Conservation (phyloP, 352 stramenopile species). For the Pythium phragmiticola region DNA sequence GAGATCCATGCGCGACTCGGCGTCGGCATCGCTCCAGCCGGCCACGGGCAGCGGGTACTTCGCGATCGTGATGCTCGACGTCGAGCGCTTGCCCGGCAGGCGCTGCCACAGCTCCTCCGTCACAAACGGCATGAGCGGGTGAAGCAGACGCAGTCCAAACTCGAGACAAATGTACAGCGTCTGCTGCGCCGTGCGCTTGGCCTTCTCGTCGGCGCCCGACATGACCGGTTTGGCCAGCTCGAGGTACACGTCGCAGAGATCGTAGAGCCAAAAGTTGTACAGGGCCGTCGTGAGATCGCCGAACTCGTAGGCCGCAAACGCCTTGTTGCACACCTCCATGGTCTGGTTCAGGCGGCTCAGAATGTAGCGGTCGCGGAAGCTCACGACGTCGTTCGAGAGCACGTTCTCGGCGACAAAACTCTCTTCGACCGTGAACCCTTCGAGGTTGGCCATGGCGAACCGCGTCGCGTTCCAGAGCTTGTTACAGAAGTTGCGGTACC, state of each 20-base stretch:
- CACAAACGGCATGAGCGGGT: slow-evolving; percentile 98
- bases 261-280: slow-evolving; percentile 99
- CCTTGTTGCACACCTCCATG: slow-evolving; percentile 73
- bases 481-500: slow-evolving; percentile 99
- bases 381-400: slow-evolving; percentile 64
- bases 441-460: slow-evolving; percentile 97
- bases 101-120: slow-evolving; percentile 94
- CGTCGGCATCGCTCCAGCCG: slow-evolving; percentile 84
- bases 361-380: slow-evolving; percentile 75
- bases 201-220: slow-evolving; percentile 59
- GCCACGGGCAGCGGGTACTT: slow-evolving; percentile 73
- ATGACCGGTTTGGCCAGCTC: slow-evolving; percentile 99
- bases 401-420: slow-evolving; percentile 55
- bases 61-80: slow-evolving; percentile 74
- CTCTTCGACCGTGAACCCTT: slow-evolving; percentile 59
- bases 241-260: slow-evolving; percentile 99
- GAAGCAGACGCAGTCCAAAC: slow-evolving; percentile 88
- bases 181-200: slow-evolving; percentile 79
- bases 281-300: slow-evolving; percentile 92
- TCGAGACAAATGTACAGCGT: slow-evolving; percentile 87
- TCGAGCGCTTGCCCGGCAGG: slow-evolving; percentile 66
- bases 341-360: slow-evolving; percentile 80
- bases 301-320: slow-evolving; percentile 95
- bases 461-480: slow-evolving; percentile 99
- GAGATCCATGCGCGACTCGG: slow-evolving; percentile 92